Evolutionary conservation across 306 rosid genomes (phyloP), one percentile per base, ranked within the genome.

Genomic region (Vigna nakashimae): DNA sequence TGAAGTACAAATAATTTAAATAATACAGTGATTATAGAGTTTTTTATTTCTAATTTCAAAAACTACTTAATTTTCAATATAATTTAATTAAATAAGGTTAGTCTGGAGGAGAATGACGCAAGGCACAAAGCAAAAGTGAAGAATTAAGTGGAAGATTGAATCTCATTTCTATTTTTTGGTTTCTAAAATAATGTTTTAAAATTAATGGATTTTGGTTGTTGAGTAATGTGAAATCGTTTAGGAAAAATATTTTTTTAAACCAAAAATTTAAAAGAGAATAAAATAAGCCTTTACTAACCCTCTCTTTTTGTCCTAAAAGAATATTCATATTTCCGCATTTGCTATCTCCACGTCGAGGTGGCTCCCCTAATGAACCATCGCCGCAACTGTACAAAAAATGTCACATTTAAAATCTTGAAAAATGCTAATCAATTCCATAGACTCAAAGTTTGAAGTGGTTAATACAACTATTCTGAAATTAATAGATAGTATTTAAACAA

Each of bases 271-370:
- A 1, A 59, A 13, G 16, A 5, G 38, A 26, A 59, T 58, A 0
- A 58, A 26, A 13, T 5, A 59, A 24, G 15, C 12, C 36, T 12
- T 74, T 45, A n/a, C 96, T 75, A 65, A 94, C 98, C 89, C 94
- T 92, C 55, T 92, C 89, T 51, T 92, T 90, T 69, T 89, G 88
- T 85, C 95, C 75, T 46, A 89, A 85, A 77, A 90, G 96, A 55
- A 92, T 84, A 80, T 86, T 86, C 97, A 92, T 94, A 84, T 94
- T 94, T 87, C 91, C 93, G 78, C 98, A 94, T 69, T 89, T 96
- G 75, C 90, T 74, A 62, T 90, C 97, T 69, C 88, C 95, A 52
- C 78, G 90, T 64, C 77, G 86, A 14, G 92, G 93, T 53, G 97
- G 92, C 90, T 90, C 90, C 4, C 91, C 97, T 65, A 92, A 71